These are phyloP conservation scores for Acacia crassicarpa DNA, from an alignment of 306 rosid species.

Conservation along the genomic window DNA sequence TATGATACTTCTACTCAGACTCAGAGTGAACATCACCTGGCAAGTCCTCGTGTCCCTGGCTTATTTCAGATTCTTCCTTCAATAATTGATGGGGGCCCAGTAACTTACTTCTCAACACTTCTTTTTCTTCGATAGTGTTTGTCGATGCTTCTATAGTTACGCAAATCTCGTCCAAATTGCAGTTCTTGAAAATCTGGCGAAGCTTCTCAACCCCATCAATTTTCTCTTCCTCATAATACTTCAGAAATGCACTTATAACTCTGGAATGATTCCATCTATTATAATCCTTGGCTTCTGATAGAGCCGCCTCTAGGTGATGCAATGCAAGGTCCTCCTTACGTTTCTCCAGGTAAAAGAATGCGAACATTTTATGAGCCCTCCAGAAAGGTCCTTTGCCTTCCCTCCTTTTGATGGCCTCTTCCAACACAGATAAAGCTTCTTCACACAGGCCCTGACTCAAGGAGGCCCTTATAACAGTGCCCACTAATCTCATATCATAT, in stretches of 20 bases:
- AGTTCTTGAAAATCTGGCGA: slow-evolving; percentile 53
- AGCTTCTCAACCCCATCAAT: slow-evolving; percentile 62
- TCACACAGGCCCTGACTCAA: slow-evolving; percentile 51
- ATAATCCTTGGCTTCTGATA: slow-evolving; percentile 41
- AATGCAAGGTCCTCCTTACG: slow-evolving; percentile 51
- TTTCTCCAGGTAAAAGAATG: slow-evolving; percentile 50
- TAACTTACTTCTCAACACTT: slow-evolving; percentile 20
- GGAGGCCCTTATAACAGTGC: slow-evolving; percentile 49
- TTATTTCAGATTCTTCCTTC: slow-evolving; percentile 32
- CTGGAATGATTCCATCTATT: slow-evolving; percentile 47
- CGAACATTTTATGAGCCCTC: slow-evolving; percentile 57
- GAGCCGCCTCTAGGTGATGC: slow-evolving; percentile 48
- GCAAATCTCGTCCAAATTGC: slow-evolving; percentile 46
- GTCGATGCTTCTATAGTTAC: too few relatives aligned
- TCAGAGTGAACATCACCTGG: neutral
- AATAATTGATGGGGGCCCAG: slow-evolving; percentile 36
- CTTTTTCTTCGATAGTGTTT: too few relatives aligned
- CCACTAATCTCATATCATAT: slow-evolving; percentile 58
- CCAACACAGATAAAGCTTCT: slow-evolving; percentile 59
- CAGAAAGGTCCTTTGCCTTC: slow-evolving; percentile 47
- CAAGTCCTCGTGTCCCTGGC: neutral
- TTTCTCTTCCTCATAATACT: slow-evolving; percentile 62
- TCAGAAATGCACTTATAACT: slow-evolving; percentile 50
- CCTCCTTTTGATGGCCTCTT: slow-evolving; percentile 47
- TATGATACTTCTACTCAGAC: neutral